Conservation (phyloP, 306 rosid species). For the Trichosanthes cucumerina region DNA sequence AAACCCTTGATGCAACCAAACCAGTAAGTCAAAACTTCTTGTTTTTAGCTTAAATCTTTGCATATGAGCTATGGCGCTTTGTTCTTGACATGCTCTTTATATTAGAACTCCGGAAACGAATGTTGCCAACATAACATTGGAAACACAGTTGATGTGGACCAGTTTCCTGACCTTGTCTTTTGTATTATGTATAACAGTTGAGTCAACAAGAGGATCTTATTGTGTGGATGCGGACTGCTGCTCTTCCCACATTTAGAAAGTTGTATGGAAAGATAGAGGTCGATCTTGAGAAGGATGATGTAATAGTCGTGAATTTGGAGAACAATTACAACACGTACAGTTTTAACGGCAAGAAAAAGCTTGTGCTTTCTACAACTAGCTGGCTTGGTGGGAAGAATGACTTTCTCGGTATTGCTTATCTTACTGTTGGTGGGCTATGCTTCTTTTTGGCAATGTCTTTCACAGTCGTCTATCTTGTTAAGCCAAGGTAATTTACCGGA, state of each 20-base stretch:
- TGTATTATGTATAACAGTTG: conserved; percentile 8
- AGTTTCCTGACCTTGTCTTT: background rate
- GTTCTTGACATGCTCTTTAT: background rate
- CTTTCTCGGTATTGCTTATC: conserved; percentile 20
- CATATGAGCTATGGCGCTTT: background rate
- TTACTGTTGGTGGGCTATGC: conserved; percentile 80
- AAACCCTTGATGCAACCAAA: background rate
- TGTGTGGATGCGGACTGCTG: conserved; percentile 22
- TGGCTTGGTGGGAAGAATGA: conserved; percentile 23
- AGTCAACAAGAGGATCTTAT: conserved; percentile 19
- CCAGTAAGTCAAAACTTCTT: conserved; percentile 42
- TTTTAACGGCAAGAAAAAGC: conserved; percentile 18
- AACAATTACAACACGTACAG: conserved; percentile 20
- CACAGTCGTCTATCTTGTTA: conserved; percentile 68
- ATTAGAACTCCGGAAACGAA: background rate
- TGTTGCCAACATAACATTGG: background rate
- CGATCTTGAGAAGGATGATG: conserved; percentile 6
- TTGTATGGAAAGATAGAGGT: conserved; percentile 20
- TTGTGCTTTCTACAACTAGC: conserved; percentile 20
- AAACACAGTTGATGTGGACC: background rate
- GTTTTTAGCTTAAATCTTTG: background rate
- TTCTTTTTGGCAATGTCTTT: conserved; percentile 73
- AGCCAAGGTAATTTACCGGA: conserved; percentile 64
- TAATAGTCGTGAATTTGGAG: conserved; percentile 3
- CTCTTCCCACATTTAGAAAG: conserved; percentile 20